Base-by-base conservation (phyloP, 2,329 filamentous ascomycete genomes). In the Dothistroma pini region DNA sequence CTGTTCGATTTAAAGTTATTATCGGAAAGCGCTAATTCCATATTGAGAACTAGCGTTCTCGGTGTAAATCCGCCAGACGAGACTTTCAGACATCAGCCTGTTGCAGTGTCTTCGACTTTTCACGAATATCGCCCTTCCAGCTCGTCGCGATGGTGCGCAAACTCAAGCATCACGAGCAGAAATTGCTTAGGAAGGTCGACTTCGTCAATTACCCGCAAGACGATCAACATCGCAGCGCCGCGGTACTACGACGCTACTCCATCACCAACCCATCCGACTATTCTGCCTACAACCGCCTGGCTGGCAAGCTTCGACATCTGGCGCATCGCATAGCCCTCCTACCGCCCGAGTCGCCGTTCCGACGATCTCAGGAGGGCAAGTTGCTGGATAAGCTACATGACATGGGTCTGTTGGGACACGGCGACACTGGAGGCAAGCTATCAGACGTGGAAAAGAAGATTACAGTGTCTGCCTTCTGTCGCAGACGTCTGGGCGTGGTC, bases 121-220 rank as follows among this genome's bases (percentile, higher is more conserved):
- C 31, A 16, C 54, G 12, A 47, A 32, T 19, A 58, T 11, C 56
- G 44, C 34, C 41, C 32, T 34, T 34, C 14, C 41, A 32, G 48
- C 6, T 57, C 60, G 56, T 54, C 74, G 83, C 68, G 25, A 97
- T 97, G 95, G 91, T 96, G 69, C 89, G 95, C 71, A 92, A 96
- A 81, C 86, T 99, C 74, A 97, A 97, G 80, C 86, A 96, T 79
- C 93, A 97, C 79, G 95, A 99, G 86, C 87, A 95, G 75, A 96
- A 95, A 84, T 89, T 97, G 74, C 86, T 97, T 67, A 83, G 84
- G 71, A 93, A 93, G 75, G 92, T 95, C 77, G 93, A 99, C 80
- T 96, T 99, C 79, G 88, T 93, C 75, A 95, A 89, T 73, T 75
- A 75, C 58, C 95, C 95, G 78, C 87, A 87, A 72, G 93, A 97